A percentile compares a stretch with the other conserved stretches of the same genome.
phyloP scores from a whole-genome alignment of 805 yeast species.

The Martiniozyma abietophila region DNA sequence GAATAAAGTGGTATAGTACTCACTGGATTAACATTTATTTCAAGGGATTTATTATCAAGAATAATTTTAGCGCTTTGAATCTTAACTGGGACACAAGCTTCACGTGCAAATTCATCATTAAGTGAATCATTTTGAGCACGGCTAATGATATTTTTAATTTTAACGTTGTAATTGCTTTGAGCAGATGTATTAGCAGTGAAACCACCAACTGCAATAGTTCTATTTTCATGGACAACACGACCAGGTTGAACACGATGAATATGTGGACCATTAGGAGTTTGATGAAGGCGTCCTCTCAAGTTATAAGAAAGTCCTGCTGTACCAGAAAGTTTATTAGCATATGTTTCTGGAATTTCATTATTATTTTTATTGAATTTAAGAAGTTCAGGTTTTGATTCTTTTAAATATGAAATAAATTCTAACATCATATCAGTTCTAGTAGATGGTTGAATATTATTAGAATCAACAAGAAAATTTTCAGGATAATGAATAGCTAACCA shows the following conservation, averaged over 20 bases:
- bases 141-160: conserved; percentile 10
- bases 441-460: conserved; percentile 24
- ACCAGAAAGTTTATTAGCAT: conserved; percentile 34
- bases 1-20: no score
- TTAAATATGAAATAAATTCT: conserved; percentile 33
- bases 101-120: conserved; percentile 22
- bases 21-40: conserved; percentile 21
- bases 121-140: conserved; percentile 21
- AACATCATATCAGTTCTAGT: conserved; percentile 7
- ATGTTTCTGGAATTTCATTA: conserved; percentile 14
- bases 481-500: conserved; percentile 49
- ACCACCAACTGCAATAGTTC: conserved; percentile 50
- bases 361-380: conserved; percentile 6
- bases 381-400: conserved; percentile 15
- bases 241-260: conserved; percentile 53
- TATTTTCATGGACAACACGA: conserved; percentile 42
- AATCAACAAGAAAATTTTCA: conserved; percentile 25
- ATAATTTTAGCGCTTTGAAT: conserved; percentile 21
- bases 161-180: conserved; percentile 12
- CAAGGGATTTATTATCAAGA: conserved; percentile 16
- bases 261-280: conserved; percentile 62
- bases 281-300: conserved; percentile 57
- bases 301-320: conserved; percentile 70
- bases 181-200: conserved; percentile 20
- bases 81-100: conserved; percentile 21